Conservation (phyloP, 345 rosid species). For the Salix dunnii region DNA sequence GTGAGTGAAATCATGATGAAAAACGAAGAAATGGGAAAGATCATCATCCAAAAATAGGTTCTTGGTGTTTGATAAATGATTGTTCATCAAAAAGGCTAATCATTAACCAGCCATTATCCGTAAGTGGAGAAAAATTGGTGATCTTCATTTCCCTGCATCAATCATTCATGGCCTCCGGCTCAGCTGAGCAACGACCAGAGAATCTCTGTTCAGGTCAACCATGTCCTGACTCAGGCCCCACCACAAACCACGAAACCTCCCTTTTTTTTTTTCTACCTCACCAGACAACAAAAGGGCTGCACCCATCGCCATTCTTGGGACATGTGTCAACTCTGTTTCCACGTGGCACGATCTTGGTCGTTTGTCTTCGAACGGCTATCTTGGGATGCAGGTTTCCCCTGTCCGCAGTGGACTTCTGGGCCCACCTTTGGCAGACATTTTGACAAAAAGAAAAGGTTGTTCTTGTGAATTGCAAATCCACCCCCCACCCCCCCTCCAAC, state of each 20-base stretch:
- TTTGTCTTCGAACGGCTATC: constrained; percentile 4
- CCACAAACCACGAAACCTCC: background rate
- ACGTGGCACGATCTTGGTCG: constrained; percentile 27
- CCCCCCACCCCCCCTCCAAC: background rate
- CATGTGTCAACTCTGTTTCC: constrained; percentile 8
- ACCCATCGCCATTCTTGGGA: constrained; percentile 12
- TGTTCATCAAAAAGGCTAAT: no score
- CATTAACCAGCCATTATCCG: no score
- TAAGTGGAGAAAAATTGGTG: no score
- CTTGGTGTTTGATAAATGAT: no score
- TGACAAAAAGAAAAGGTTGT: background rate
- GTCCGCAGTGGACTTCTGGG: constrained; percentile 23
- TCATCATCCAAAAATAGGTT: no score
- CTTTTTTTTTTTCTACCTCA: background rate
- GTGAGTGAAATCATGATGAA: no score
- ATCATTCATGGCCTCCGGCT: background rate
- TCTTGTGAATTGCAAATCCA: background rate
- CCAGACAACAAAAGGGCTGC: constrained; percentile 16
- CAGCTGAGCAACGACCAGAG: background rate
- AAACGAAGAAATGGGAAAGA: no score
- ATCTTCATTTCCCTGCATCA: no score
- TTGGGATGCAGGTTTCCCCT: background rate
- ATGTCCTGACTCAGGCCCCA: constrained; percentile 16
- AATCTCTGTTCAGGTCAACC: constrained; percentile 33
- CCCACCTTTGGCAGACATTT: constrained; percentile 10